phyloP scores from a whole-genome alignment of 306 rosid species.

The Vachellia collinsii region DNA sequence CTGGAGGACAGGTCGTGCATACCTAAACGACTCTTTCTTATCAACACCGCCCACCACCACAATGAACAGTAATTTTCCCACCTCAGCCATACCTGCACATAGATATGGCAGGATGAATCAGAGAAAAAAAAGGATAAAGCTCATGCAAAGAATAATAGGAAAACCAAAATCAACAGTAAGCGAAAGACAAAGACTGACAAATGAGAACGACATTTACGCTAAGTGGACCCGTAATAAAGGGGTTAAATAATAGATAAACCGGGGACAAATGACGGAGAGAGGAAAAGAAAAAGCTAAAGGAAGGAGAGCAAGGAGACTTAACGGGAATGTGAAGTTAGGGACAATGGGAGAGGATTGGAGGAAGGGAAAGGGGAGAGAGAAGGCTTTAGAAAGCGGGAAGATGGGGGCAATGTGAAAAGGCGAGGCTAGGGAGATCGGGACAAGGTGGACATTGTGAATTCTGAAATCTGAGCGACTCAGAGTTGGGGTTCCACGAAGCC shows the following conservation, averaged over 20 bases:
- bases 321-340: background rate
- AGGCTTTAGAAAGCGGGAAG: background rate
- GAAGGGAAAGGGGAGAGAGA: background rate
- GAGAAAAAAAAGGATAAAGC: background rate
- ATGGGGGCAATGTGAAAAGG: background rate
- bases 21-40: slow-evolving; percentile 54
- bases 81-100: slow-evolving; percentile 38
- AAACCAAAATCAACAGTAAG: background rate
- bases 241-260: background rate
- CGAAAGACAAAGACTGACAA: background rate
- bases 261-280: background rate
- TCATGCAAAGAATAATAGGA: slow-evolving; percentile 9
- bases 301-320: background rate
- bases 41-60: slow-evolving; percentile 70
- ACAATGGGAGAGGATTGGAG: background rate
- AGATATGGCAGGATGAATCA: slow-evolving; percentile 16
- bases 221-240: slow-evolving; percentile 9
- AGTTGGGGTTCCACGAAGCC: background rate
- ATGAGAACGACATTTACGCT: background rate
- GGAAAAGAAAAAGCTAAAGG: background rate
- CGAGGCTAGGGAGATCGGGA: background rate
- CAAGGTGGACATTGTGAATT: background rate
- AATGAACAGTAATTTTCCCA: slow-evolving; percentile 56
- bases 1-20: slow-evolving; percentile 79
- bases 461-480: background rate